These are phyloP conservation scores for Phoenix dactylifera DNA, from an alignment of 176 grass and related monocot genomes.

Conservation along the genomic window DNA sequence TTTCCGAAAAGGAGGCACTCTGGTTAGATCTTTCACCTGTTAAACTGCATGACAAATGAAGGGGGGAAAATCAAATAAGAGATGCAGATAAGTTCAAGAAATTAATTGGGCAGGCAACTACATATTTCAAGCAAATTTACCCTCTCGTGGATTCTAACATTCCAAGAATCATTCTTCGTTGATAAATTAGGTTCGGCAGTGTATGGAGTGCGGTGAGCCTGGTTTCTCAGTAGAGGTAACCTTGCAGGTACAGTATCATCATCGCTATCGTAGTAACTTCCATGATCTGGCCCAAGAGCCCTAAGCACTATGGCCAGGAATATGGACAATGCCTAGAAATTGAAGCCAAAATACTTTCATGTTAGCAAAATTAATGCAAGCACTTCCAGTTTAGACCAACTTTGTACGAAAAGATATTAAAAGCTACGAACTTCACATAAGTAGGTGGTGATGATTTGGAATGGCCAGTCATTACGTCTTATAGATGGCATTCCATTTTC, in stretches of 20 bases:
- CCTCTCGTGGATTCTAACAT: constrained; percentile 52
- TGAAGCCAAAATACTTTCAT: not conserved
- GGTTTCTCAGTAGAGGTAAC: constrained; percentile 76
- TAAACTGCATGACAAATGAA: too few relatives aligned
- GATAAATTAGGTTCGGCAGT: constrained; percentile 34
- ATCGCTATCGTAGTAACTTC: constrained; percentile 70
- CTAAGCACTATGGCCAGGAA: constrained; percentile 59
- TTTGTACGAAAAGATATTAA: too few relatives aligned
- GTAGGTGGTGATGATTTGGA: too few relatives aligned
- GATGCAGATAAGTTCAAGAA: constrained; percentile 2
- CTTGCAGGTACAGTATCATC: constrained; percentile 56
- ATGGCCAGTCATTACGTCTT: too few relatives aligned
- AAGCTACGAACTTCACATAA: too few relatives aligned
- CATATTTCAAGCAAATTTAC: constrained; percentile 15
- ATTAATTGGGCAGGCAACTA: not conserved
- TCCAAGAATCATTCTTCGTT: constrained; percentile 58
- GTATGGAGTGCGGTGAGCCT: constrained; percentile 25
- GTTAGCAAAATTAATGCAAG: not conserved
- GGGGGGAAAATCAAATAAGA: not conserved
- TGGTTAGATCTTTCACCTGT: too few relatives aligned
- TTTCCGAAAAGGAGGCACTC: too few relatives aligned
- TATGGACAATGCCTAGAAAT: constrained; percentile 54
- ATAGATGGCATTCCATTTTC: too few relatives aligned
- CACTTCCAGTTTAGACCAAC: too few relatives aligned
- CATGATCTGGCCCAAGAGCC: constrained; percentile 60